Base-by-base conservation (phyloP, 495 filamentous ascomycete species). In the Polyplosphaeria fusca region DNA sequence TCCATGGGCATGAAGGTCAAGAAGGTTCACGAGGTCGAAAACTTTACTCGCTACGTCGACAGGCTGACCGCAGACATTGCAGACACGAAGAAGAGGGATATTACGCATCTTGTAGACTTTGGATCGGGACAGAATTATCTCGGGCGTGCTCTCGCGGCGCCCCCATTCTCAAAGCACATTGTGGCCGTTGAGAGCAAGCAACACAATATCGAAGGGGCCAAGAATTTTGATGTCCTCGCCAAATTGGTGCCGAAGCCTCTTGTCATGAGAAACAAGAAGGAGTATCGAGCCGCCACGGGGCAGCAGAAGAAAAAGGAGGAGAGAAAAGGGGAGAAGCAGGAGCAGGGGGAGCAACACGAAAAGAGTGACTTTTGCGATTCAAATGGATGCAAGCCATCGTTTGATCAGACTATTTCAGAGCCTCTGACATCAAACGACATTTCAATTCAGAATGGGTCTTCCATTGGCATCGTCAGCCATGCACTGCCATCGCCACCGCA, bases 111-210 rank as follows among this genome's bases (percentile, higher is more conserved):
- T 52, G 83, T 96, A 47, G 93, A 98, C 70, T 96, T 96, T 70
- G 93, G 93, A 20, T 94, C 89, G 44, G 93, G 93, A 0, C 93
- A 96, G 66, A 96, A 93, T 63, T 98, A 98, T 67, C 82, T 98
- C 1, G 91, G 93, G 11, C 82, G 93, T 39, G 86, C 88, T 1
- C 72, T 98, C 40, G 92, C 93, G 11, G 87, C 83, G 58, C 76
- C 83, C 45, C 91, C 91, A 0, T 95, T 94, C 68, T 86, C 89
- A 58, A 84, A 83, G 63, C 81, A 89, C 61, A 87, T 97, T 47
- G 81, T 96, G 55, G 93, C 93, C 13, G 87, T 98, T 58, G 93
- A 98, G 70, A 88, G 89, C 60, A 87, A 83, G 63, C 82, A 86
- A 44, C 81, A 84, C 55, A 95, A 95, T 65, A 91, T 96, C 64